Percentiles rank a stretch among this genome's conserved stretches.
These are phyloP conservation scores for Cystofilobasidium ferigula DNA, from an alignment of 768 basidiomycete genomes.

Conservation along the genomic window DNA sequence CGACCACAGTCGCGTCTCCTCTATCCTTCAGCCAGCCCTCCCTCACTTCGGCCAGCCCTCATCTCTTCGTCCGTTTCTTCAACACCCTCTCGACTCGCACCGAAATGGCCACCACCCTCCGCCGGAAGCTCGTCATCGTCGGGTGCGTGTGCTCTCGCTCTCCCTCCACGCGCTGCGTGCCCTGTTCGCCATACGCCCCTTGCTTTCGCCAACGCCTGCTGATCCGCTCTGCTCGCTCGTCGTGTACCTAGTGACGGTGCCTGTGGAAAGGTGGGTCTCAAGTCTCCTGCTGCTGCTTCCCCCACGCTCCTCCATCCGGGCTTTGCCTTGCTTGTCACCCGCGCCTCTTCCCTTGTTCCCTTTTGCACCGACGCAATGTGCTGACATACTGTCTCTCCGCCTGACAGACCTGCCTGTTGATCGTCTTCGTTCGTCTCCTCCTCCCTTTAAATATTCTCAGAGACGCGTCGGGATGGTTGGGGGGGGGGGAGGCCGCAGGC, in stretches of 20 bases:
- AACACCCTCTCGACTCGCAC: not conserved
- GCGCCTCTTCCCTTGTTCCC: too few species aligned
- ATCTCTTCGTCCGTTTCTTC: not conserved
- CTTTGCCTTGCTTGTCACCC: too few species aligned
- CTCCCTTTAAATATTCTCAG: too few species aligned
- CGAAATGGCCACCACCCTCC: not conserved
- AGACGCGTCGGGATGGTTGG: too few species aligned
- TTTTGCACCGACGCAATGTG: too few species aligned
- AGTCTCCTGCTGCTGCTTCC: too few species aligned
- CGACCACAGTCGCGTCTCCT: too few species aligned
- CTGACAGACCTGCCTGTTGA: conserved; percentile 46
- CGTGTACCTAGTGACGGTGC: conserved; percentile 57
- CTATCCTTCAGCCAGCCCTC: too few species aligned
- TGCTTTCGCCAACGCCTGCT: not conserved
- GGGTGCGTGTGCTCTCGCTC: not conserved
- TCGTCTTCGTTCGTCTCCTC: conserved; percentile 26
- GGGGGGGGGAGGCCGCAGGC: too few species aligned
- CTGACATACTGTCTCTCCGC: too few species aligned
- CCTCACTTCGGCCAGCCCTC: not conserved
- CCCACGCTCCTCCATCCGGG: too few species aligned
- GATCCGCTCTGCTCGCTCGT: too few species aligned
- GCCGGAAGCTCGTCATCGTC: not conserved
- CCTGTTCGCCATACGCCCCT: not conserved
- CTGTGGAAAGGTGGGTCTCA: conserved; percentile 63
- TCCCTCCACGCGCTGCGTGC: not conserved